A percentile compares a stretch with the other conserved stretches of the same genome.
Conservation (phyloP, 345 rosid genomes). For the Murraya koenigii region DNA sequence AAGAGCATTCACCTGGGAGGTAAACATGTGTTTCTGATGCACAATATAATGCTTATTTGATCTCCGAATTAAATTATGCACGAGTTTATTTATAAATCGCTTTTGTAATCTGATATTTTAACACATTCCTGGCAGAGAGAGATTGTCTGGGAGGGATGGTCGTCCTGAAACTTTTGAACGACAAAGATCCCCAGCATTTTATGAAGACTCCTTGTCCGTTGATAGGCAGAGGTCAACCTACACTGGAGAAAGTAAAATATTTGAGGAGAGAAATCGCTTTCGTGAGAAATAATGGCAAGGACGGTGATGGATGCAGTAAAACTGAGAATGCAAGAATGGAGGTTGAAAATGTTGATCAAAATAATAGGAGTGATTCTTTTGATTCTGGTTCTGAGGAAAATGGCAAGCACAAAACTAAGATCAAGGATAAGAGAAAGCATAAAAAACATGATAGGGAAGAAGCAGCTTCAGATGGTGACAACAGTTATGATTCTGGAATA, state of each 20-base stretch:
- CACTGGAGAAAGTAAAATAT: constrained; percentile 25
- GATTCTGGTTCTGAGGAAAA: constrained; percentile 58
- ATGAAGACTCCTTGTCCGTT: constrained; percentile 24
- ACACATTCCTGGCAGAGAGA: constrained; percentile 50
- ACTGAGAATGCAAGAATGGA: constrained; percentile 24
- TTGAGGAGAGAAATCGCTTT: constrained; percentile 36
- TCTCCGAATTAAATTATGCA: neutral
- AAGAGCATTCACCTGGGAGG: constrained; percentile 41
- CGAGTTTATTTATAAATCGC: neutral
- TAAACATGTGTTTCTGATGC: constrained; percentile 17
- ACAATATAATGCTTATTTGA: constrained; percentile 2
- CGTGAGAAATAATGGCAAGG: constrained; percentile 32
- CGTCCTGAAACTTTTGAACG: constrained; percentile 34
- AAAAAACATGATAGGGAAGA: constrained; percentile 54
- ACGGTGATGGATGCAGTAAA: constrained; percentile 22
- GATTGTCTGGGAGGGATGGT: constrained; percentile 32
- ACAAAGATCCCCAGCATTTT: constrained; percentile 36
- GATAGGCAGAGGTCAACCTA: constrained; percentile 22
- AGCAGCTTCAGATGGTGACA: constrained; percentile 54
- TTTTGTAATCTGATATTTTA: constrained; percentile 12
- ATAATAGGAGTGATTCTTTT: constrained; percentile 35
- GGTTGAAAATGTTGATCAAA: constrained; percentile 40
- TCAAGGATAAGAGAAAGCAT: constrained; percentile 58
- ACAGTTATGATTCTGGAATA: constrained; percentile 60
- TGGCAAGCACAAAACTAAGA: constrained; percentile 37